phyloP scores from a whole-genome alignment of 495 filamentous ascomycete genomes.

The Chaetomidium leptoderma region DNA sequence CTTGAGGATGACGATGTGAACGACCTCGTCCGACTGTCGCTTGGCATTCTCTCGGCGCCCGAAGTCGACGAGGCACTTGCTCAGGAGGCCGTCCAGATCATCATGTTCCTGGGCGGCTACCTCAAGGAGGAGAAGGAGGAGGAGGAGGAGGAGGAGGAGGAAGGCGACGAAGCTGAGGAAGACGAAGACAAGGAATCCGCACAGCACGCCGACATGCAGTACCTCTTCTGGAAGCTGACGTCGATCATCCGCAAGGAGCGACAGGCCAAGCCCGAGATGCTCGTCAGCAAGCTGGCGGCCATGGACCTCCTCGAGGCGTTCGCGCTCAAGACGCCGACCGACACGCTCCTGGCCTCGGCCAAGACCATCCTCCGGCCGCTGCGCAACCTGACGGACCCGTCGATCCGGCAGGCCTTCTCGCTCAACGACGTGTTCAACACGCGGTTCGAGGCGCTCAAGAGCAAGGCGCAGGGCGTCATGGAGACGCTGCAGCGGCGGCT shows the following conservation, averaged over 20 bases:
- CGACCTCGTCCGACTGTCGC: slow-evolving; percentile 57
- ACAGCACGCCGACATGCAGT: slow-evolving; percentile 51
- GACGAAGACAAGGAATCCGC: slow-evolving; percentile 43
- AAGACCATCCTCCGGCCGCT: slow-evolving; percentile 70
- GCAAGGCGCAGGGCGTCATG: slow-evolving; percentile 67
- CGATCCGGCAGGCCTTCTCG: slow-evolving; percentile 63
- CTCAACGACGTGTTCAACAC: slow-evolving; percentile 62
- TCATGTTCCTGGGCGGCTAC: slow-evolving; percentile 60
- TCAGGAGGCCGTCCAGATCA: slow-evolving; percentile 67
- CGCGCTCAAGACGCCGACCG: slow-evolving; percentile 53
- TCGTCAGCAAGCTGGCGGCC: slow-evolving; percentile 69
- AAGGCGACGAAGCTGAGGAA: slow-evolving; percentile 35
- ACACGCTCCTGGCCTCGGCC: slow-evolving; percentile 56
- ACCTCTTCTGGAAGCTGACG: slow-evolving; percentile 70
- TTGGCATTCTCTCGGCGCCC: slow-evolving; percentile 62
- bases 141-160: slow-evolving; percentile 19
- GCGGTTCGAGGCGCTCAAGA: slow-evolving; percentile 60
- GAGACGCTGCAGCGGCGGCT: slow-evolving; percentile 73
- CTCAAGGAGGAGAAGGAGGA: slow-evolving; percentile 29
- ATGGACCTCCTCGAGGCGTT: slow-evolving; percentile 64
- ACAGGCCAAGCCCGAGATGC: slow-evolving; percentile 54
- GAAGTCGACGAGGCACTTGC: slow-evolving; percentile 62
- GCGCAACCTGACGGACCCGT: slow-evolving; percentile 75
- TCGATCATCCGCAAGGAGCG: slow-evolving; percentile 75
- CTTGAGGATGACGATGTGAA: slow-evolving; percentile 62